These are phyloP conservation scores for Penicillium sp. DNA, from an alignment of 2,329 filamentous ascomycete genomes.

Conservation along the genomic window DNA sequence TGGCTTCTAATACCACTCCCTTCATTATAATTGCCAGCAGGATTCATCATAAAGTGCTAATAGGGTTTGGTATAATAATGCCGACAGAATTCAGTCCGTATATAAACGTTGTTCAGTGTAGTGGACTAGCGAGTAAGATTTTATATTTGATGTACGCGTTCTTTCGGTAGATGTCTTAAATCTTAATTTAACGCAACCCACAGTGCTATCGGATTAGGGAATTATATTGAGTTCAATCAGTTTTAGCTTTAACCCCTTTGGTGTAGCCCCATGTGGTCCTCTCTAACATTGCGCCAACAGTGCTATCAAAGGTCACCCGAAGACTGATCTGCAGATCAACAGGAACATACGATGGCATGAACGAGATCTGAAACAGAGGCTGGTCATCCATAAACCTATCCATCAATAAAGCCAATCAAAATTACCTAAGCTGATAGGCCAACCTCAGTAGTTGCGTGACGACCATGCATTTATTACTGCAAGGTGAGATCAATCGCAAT, in stretches of 20 bases:
- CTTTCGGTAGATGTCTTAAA: background rate
- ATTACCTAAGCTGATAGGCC: background rate
- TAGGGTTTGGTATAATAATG: background rate
- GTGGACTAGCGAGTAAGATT: too few relatives aligned
- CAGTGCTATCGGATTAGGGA: background rate
- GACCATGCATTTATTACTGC: background rate
- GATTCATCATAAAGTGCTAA: background rate
- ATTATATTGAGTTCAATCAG: background rate
- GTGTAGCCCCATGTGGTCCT: background rate
- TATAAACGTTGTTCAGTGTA: too few relatives aligned
- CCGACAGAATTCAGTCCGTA: too few relatives aligned
- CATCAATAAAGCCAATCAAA: background rate
- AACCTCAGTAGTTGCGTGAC: background rate
- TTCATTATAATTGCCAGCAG: background rate
- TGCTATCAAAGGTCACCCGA: background rate
- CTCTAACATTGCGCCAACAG: background rate
- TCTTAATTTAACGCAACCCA: background rate
- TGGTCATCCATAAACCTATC: background rate
- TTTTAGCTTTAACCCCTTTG: background rate
- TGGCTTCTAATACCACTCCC: background rate
- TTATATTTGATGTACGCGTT: background rate
- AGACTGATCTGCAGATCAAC: background rate
- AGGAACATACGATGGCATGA: background rate
- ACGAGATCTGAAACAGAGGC: background rate
- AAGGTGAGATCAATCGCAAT: background rate